Percentiles rank a stretch among this genome's conserved stretches.
Evolutionary conservation across 371 early-diverging fungal genomes (phyloP).

Genomic region (Choanephora cucurbitarum): DNA sequence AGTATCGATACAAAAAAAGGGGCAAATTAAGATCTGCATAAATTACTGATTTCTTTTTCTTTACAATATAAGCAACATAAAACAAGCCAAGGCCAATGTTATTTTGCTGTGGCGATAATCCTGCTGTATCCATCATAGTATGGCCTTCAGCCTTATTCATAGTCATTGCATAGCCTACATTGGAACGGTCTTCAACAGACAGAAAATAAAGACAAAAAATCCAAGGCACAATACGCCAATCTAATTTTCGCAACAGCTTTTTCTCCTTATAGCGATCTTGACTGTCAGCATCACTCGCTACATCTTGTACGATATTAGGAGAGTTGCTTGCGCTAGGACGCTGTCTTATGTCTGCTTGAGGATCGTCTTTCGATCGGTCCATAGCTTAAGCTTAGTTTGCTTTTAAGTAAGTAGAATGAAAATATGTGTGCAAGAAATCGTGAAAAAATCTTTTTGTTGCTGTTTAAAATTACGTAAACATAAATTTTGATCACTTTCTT

Average conservation of each 20-base stretch:
- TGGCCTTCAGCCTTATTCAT: slow-evolving; percentile 49
- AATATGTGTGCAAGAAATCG: no score
- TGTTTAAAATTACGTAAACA: no score
- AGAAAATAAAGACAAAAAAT: slow-evolving; percentile 51
- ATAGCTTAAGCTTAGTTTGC: slow-evolving; percentile 31
- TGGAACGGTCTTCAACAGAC: slow-evolving; percentile 50
- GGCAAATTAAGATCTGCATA: not conserved
- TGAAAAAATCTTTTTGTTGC: no score
- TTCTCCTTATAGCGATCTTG: slow-evolving; percentile 18
- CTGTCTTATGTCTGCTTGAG: not conserved
- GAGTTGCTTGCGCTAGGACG: not conserved
- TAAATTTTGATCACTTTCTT: no score
- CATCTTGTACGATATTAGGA: not conserved
- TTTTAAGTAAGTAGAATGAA: no score
- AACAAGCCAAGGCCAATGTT: slow-evolving; percentile 52
- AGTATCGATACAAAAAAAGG: not conserved
- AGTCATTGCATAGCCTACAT: slow-evolving; percentile 56
- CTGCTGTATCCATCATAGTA: slow-evolving; percentile 41
- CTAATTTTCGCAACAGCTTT: slow-evolving; percentile 46
- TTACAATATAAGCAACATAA: slow-evolving; percentile 55
- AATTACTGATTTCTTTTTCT: not conserved
- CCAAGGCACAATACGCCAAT: slow-evolving; percentile 55
- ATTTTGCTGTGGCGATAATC: slow-evolving; percentile 37
- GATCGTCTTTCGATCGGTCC: not conserved
- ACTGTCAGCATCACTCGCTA: not conserved